These are phyloP conservation scores for Allantophomopsis lycopodina DNA, from an alignment of 2,329 filamentous ascomycete genomes.

Conservation along the genomic window DNA sequence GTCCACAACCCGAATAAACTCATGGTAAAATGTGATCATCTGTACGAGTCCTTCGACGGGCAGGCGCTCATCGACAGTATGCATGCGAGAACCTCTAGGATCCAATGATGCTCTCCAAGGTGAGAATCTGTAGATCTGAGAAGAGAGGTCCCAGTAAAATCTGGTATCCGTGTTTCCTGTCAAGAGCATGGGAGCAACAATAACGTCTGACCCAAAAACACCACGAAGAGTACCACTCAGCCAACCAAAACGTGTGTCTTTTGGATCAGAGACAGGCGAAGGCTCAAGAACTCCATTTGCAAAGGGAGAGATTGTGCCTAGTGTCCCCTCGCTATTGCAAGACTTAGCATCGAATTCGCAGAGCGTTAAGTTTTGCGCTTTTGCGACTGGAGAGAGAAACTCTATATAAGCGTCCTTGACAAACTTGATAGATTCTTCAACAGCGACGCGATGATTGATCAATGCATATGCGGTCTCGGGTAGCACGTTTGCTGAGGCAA, in stretches of 20 bases:
- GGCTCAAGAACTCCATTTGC: constrained; percentile 17
- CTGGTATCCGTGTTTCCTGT: constrained; percentile 13
- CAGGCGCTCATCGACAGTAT: constrained; percentile 22
- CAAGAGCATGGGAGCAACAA: constrained; percentile 10
- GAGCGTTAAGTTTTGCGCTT: constrained; percentile 29
- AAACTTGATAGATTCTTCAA: constrained; percentile 6
- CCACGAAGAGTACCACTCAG: constrained; percentile 10
- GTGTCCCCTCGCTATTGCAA: constrained; percentile 28
- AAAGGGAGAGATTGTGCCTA: constrained; percentile 10
- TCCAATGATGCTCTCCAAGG: constrained; percentile 16
- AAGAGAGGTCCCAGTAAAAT: constrained; percentile 18
- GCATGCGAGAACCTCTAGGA: constrained; percentile 17
- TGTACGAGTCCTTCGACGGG: constrained; percentile 13
- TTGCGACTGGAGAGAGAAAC: constrained; percentile 31
- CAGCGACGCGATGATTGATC: constrained; percentile 38
- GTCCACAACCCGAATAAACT: constrained; percentile 17
- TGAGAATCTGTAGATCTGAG: constrained; percentile 24
- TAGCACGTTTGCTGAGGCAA: constrained; percentile 30
- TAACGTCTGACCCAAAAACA: constrained; percentile 7
- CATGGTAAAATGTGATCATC: constrained; percentile 16
- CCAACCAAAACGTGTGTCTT: constrained; percentile 8
- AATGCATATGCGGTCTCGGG: constrained; percentile 36
- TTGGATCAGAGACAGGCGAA: constrained; percentile 22
- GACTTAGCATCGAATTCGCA: constrained; percentile 5
- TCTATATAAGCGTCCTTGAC: constrained; percentile 1